These are phyloP conservation scores for Acacia crassicarpa DNA, from an alignment of 306 rosid genomes.

Conservation along the genomic window DNA sequence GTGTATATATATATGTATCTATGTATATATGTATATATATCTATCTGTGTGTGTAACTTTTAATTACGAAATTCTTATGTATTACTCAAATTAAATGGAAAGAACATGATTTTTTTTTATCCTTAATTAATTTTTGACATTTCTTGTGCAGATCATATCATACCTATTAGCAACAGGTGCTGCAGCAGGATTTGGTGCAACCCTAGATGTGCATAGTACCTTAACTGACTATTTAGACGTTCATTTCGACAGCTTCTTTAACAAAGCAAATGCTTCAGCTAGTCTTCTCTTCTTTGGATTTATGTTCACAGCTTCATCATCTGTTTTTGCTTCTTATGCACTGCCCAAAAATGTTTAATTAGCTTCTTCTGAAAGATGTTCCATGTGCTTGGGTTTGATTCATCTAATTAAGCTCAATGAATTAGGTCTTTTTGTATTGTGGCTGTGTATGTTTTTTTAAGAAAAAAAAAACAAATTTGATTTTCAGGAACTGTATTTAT, in stretches of 20 bases:
- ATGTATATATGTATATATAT: too few relatives aligned
- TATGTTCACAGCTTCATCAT: conserved; percentile 45
- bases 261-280: conserved; percentile 49
- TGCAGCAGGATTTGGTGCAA: conserved; percentile 61
- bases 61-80: background rate
- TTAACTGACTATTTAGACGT: background rate
- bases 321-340: conserved; percentile 51
- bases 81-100: background rate
- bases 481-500: background rate
- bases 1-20: too few relatives aligned
- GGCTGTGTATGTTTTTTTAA: too few relatives aligned
- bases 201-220: conserved; percentile 27
- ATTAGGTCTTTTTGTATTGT: background rate
- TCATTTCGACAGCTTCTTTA: conserved; percentile 28
- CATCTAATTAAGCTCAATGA: background rate
- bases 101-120: too few relatives aligned
- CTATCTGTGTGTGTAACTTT: too few relatives aligned
- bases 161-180: conserved; percentile 57
- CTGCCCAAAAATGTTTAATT: conserved; percentile 34
- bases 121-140: background rate
- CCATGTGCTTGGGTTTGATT: too few relatives aligned
- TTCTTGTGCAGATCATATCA: conserved; percentile 43
- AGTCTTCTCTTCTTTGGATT: conserved; percentile 52
- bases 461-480: background rate
- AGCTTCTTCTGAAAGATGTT: background rate